A percentile compares a stretch with the other conserved stretches of the same genome.
These are phyloP conservation scores for Alternaria incomplexa DNA, from an alignment of 2,329 filamentous ascomycete species.

Conservation along the genomic window DNA sequence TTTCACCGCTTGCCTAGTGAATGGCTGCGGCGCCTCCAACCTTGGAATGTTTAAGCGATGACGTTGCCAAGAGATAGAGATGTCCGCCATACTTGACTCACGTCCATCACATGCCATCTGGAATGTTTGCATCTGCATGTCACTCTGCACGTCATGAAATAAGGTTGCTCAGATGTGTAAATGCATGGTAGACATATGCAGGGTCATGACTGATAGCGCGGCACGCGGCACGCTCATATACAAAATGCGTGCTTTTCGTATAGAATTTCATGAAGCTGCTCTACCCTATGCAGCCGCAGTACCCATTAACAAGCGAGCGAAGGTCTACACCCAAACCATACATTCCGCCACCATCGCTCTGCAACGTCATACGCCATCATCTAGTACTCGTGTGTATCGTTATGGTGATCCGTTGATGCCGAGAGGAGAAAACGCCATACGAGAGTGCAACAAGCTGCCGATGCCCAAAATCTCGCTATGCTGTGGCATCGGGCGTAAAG, in stretches of 20 bases:
- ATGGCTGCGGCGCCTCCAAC: constrained; percentile 4
- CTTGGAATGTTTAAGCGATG: constrained; percentile 7
- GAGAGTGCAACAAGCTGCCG: constrained; percentile 29
- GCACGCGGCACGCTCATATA: constrained; percentile 33
- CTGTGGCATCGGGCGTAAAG: constrained; percentile 43
- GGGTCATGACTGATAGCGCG: constrained; percentile 9
- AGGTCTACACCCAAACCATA: constrained; percentile 23
- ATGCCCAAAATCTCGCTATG: constrained; percentile 42
- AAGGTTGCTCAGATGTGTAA: background rate
- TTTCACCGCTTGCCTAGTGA: constrained; percentile 20
- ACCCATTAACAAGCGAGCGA: constrained; percentile 31
- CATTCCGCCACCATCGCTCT: constrained; percentile 8
- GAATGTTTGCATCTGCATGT: background rate
- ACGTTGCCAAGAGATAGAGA: constrained; percentile 11
- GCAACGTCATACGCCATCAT: constrained; percentile 20
- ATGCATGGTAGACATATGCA: background rate
- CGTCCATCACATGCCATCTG: background rate
- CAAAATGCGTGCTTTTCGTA: constrained; percentile 34
- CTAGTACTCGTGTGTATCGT: constrained; percentile 33
- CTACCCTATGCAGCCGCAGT: constrained; percentile 21
- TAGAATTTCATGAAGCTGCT: constrained; percentile 24
- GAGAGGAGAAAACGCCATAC: constrained; percentile 28
- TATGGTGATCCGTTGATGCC: constrained; percentile 23
- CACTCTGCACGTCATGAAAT: background rate
- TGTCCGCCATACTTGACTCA: background rate